Percentiles rank a stretch among this genome's conserved stretches.
phyloP scores from a whole-genome alignment of 2,329 filamentous ascomycete genomes.

The Ophiostoma piceae region DNA sequence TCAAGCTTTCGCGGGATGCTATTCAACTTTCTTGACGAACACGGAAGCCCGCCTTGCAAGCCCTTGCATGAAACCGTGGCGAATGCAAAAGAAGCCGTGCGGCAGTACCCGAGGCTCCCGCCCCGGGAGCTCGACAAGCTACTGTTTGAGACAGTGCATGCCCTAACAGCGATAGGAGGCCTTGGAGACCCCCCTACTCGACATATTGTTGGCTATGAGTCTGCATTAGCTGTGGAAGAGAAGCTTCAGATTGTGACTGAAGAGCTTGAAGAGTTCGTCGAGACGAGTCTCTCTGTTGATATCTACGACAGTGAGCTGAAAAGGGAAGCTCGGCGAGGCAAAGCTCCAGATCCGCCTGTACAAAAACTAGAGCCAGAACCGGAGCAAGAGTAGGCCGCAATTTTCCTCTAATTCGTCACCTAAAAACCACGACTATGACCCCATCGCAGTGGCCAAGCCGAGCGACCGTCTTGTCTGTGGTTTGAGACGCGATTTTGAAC shows the following conservation, averaged over 20 bases:
- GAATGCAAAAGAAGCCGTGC: slow-evolving; percentile 60
- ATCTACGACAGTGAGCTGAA: slow-evolving; percentile 57
- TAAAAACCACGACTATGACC: no score
- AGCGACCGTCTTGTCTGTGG: neutral
- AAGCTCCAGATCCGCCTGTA: neutral
- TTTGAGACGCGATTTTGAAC: neutral
- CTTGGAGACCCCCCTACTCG: slow-evolving; percentile 92
- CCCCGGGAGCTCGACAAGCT: slow-evolving; percentile 63
- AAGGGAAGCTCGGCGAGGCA: slow-evolving; percentile 44
- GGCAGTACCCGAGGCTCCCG: slow-evolving; percentile 70
- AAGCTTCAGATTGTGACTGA: slow-evolving; percentile 95
- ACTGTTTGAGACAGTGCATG: slow-evolving; percentile 84
- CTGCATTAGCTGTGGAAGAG: slow-evolving; percentile 81
- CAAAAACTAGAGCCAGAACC: neutral
- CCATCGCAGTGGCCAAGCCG: neutral
- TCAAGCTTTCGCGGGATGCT: slow-evolving; percentile 81
- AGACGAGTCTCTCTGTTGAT: slow-evolving; percentile 80
- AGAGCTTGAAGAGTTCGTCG: slow-evolving; percentile 92
- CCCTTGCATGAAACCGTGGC: slow-evolving; percentile 35
- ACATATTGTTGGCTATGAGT: slow-evolving; percentile 90
- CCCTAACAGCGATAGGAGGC: slow-evolving; percentile 83
- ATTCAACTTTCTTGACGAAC: slow-evolving; percentile 67
- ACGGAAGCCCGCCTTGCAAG: slow-evolving; percentile 59
- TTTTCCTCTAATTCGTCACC: no score
- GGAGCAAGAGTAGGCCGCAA: neutral